A percentile compares a stretch with the other conserved stretches of the same genome.
phyloP scores from a whole-genome alignment of 2,329 filamentous ascomycete species.

The Periglandula ipomoeae region DNA sequence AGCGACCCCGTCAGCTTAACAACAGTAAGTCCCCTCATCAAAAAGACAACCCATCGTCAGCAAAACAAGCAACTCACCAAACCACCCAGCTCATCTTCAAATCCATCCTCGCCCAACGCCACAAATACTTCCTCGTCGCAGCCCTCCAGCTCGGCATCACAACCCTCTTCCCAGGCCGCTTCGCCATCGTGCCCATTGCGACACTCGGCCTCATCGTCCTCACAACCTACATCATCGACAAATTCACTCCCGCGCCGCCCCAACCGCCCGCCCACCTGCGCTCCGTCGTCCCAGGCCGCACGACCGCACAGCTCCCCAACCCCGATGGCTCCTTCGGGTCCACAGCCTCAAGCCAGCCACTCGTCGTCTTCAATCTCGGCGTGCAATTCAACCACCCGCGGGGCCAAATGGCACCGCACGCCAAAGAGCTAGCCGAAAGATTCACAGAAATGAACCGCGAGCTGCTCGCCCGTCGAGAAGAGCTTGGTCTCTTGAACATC shows the following conservation, averaged over 20 bases:
- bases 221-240: constrained; percentile 20
- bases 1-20: constrained; percentile 10
- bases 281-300: constrained; percentile 22
- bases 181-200: constrained; percentile 24
- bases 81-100: constrained; percentile 14
- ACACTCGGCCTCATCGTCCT: constrained; percentile 21
- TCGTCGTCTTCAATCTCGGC: constrained; percentile 37
- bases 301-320: constrained; percentile 24
- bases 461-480: constrained; percentile 26
- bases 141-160: constrained; percentile 24
- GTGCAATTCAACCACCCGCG: constrained; percentile 39
- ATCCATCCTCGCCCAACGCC: constrained; percentile 24
- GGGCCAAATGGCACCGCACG: constrained; percentile 36
- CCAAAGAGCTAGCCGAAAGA: constrained; percentile 25
- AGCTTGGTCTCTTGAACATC: constrained; percentile 37
- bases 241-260: constrained; percentile 6
- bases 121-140: constrained; percentile 24
- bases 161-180: constrained; percentile 23
- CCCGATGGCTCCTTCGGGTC: constrained; percentile 17
- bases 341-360: constrained; percentile 16
- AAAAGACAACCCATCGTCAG: no score
- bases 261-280: constrained; percentile 10
- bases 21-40: constrained; percentile 15
- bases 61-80: no score
- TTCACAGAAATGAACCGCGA: constrained; percentile 30